Evolutionary conservation across 2,329 filamentous ascomycete species (phyloP).

Genomic region (Paraconiothyrium brasiliense): DNA sequence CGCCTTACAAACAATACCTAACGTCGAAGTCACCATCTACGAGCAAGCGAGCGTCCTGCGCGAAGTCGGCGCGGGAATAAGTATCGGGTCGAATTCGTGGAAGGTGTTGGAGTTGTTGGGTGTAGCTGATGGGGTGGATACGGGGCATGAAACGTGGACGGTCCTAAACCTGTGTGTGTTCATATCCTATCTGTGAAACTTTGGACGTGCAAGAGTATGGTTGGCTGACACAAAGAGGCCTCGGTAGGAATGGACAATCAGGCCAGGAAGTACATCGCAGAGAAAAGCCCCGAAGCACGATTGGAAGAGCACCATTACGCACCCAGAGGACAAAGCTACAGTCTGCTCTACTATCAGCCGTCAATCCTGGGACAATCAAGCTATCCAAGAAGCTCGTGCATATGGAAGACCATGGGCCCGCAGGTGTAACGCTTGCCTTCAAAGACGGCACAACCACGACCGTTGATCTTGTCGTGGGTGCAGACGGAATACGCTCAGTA

Average conservation of each 20-base stretch:
- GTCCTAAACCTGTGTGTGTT: conserved; percentile 42
- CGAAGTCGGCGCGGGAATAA: conserved; percentile 61
- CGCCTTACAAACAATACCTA: conserved; percentile 53
- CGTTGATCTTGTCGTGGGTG: conserved; percentile 61
- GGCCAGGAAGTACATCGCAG: conserved; percentile 40
- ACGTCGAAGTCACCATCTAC: conserved; percentile 56
- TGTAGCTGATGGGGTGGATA: conserved; percentile 44
- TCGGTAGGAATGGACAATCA: conserved; percentile 43
- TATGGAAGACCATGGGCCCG: conserved; percentile 50
- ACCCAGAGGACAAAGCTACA: conserved; percentile 54
- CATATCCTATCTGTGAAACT: neutral
- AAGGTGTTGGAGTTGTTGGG: conserved; percentile 58
- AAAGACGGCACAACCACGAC: conserved; percentile 53
- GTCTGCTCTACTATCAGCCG: conserved; percentile 58
- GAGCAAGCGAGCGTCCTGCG: conserved; percentile 57
- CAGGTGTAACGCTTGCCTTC: conserved; percentile 50
- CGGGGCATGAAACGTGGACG: conserved; percentile 45
- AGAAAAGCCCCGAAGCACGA: conserved; percentile 13
- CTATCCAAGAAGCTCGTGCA: conserved; percentile 56
- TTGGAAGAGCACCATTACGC: conserved; percentile 17
- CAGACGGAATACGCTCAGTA: conserved; percentile 50
- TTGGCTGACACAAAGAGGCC: neutral
- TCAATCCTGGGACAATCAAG: conserved; percentile 56
- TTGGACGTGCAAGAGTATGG: neutral
- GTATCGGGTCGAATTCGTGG: conserved; percentile 59